Conservation (phyloP, 2,329 filamentous ascomycete species). For the Teratosphaeria zuluensis region DNA sequence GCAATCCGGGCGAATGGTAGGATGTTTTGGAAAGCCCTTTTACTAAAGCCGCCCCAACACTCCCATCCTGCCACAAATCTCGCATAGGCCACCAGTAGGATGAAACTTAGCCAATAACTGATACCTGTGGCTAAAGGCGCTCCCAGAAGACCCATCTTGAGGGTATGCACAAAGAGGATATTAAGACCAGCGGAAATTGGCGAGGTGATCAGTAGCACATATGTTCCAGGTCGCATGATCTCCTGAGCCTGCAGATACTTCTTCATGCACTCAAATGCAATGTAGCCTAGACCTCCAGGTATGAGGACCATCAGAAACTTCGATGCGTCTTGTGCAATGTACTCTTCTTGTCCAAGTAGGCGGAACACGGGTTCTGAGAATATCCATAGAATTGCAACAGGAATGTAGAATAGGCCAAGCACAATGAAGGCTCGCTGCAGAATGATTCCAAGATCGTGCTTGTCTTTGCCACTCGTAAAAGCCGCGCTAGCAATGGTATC, state of each 20-base stretch:
- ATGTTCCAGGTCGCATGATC: constrained; percentile 56
- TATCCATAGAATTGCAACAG: constrained; percentile 64
- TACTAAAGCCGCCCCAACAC: constrained; percentile 70
- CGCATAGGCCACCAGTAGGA: constrained; percentile 64
- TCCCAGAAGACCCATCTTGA: constrained; percentile 63
- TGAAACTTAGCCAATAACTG: constrained; percentile 76
- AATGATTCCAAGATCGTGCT: constrained; percentile 66
- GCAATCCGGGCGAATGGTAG: constrained; percentile 65
- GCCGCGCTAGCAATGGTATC: constrained; percentile 76
- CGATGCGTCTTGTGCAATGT: constrained; percentile 64
- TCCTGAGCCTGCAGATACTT: constrained; percentile 51
- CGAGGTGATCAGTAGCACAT: constrained; percentile 51
- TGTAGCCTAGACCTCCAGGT: constrained; percentile 74
- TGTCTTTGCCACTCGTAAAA: constrained; percentile 72
- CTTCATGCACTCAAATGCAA: constrained; percentile 74
- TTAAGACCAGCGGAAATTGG: constrained; percentile 50
- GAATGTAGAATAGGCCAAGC: constrained; percentile 60
- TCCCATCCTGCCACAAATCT: constrained; percentile 59
- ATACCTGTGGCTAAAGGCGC: constrained; percentile 75
- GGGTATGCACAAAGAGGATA: constrained; percentile 62
- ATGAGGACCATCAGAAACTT: constrained; percentile 64
- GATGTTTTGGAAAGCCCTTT: constrained; percentile 56
- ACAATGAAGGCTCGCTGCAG: constrained; percentile 69
- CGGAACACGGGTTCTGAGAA: constrained; percentile 66
- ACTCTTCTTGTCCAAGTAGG: constrained; percentile 65